Evolutionary conservation across 306 rosid genomes (phyloP).

Genomic region (Vachellia collinsii): DNA sequence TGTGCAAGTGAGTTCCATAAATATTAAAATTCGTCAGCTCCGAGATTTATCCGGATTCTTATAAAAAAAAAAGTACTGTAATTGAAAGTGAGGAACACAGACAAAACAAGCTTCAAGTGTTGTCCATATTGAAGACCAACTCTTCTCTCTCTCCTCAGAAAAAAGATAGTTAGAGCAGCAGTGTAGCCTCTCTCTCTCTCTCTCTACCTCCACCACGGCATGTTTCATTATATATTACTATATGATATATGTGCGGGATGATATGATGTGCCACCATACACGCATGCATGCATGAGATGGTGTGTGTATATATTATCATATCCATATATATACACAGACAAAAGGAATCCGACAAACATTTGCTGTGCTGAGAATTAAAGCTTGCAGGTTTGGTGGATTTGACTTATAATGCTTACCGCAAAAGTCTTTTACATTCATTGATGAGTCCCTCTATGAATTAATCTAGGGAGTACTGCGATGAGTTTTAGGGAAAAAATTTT

Average conservation of each 20-base stretch:
- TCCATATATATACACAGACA: background rate
- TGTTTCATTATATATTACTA: background rate
- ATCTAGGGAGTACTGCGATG: too few species aligned
- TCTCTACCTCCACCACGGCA: background rate
- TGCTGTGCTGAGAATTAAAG: background rate
- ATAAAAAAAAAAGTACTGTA: too few species aligned
- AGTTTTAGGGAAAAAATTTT: too few species aligned
- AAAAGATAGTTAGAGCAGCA: background rate
- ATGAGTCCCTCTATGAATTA: background rate
- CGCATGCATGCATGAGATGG: background rate
- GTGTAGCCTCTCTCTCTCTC: background rate
- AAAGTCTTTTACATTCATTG: background rate
- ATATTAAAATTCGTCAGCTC: too few species aligned
- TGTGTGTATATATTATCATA: background rate
- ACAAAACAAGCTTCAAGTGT: background rate
- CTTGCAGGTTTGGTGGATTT: constrained; percentile 8
- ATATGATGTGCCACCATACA: background rate
- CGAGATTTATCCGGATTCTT: too few species aligned
- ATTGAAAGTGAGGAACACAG: background rate
- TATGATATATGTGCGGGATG: background rate
- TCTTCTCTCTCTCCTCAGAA: background rate
- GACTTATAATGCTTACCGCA: background rate
- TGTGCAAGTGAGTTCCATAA: too few species aligned
- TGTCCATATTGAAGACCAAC: background rate
- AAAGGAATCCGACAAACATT: constrained; percentile 14